Conservation (phyloP, 352 stramenopile species). For the Globisporangium solare region DNA sequence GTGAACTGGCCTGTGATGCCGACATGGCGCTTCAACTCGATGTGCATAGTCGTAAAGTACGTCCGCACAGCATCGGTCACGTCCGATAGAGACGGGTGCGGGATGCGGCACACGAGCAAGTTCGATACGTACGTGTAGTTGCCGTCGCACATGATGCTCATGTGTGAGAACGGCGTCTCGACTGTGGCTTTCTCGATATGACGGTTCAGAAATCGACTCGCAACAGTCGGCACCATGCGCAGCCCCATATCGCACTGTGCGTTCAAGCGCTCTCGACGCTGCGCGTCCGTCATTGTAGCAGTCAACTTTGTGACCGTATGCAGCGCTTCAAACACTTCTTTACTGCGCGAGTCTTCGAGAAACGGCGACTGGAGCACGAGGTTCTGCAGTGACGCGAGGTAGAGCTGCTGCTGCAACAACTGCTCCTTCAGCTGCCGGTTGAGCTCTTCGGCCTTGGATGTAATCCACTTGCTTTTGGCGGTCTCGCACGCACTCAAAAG, state of each 20-base stretch:
- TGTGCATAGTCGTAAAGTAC: constrained; percentile 36
- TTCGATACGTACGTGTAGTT: constrained; percentile 47
- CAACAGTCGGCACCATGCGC: constrained; percentile 27
- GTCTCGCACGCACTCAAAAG: constrained; percentile 34
- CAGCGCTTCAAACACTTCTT: constrained; percentile 52
- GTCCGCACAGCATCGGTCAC: constrained; percentile 25
- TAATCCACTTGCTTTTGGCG: constrained; percentile 54
- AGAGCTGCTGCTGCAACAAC: constrained; percentile 57
- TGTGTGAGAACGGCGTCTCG: constrained; percentile 48
- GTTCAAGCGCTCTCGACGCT: constrained; percentile 32
- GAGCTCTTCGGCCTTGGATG: constrained; percentile 36
- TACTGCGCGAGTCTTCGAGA: constrained; percentile 31
- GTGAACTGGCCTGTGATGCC: constrained; percentile 22
- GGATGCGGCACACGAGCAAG: constrained; percentile 42
- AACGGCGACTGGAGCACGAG: constrained; percentile 48
- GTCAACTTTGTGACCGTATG: constrained; percentile 30
- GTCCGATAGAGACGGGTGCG: constrained; percentile 26
- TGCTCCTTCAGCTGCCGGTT: constrained; percentile 55
- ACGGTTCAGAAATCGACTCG: constrained; percentile 31
- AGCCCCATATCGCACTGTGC: constrained; percentile 30
- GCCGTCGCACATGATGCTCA: constrained; percentile 49
- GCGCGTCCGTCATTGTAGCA: constrained; percentile 4
- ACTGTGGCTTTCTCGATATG: constrained; percentile 24
- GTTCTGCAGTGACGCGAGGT: constrained; percentile 54
- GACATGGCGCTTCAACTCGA: constrained; percentile 28